phyloP scores from a whole-genome alignment of 2,329 filamentous ascomycete genomes.

The Magnaporthiopsis rhizophila region DNA sequence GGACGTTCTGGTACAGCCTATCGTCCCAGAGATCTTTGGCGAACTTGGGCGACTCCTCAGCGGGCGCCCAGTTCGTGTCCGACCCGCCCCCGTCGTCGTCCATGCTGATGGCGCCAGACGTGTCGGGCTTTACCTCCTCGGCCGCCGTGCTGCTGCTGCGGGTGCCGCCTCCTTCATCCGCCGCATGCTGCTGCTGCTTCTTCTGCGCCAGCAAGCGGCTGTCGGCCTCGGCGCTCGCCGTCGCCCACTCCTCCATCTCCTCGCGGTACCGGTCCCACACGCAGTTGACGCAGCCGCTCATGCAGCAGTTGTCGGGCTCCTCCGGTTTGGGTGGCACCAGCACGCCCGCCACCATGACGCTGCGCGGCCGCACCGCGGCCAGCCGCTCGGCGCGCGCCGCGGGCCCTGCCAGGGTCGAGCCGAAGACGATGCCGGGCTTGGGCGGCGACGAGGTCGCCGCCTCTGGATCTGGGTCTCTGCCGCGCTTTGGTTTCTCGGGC shows the following conservation, averaged over 20 bases:
- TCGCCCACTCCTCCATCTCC: slow-evolving; percentile 84
- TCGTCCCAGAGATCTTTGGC: slow-evolving; percentile 51
- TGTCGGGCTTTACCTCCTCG: neutral
- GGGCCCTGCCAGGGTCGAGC: slow-evolving; percentile 68
- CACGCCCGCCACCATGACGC: slow-evolving; percentile 66
- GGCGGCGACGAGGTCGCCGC: slow-evolving; percentile 23
- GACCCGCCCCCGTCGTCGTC: slow-evolving; percentile 76
- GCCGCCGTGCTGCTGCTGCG: neutral
- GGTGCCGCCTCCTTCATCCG: slow-evolving; percentile 15
- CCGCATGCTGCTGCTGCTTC: slow-evolving; percentile 19
- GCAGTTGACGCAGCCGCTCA: slow-evolving; percentile 97
- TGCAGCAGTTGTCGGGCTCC: slow-evolving; percentile 97
- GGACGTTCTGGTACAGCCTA: slow-evolving; percentile 70
- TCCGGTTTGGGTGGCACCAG: slow-evolving; percentile 73
- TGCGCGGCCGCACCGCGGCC: slow-evolving; percentile 48
- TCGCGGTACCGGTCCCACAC: slow-evolving; percentile 92
- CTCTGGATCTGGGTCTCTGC: slow-evolving; percentile 12
- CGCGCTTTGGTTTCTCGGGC: neutral
- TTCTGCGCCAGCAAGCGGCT: slow-evolving; percentile 35
- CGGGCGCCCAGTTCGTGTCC: slow-evolving; percentile 55
- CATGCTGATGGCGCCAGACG: slow-evolving; percentile 45
- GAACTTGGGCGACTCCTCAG: slow-evolving; percentile 27
- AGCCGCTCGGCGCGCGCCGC: slow-evolving; percentile 57
- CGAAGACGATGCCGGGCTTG: slow-evolving; percentile 59
- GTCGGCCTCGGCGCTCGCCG: slow-evolving; percentile 56